These are phyloP conservation scores for Penicillium waksmanii DNA, from an alignment of 495 filamentous ascomycete genomes.

Conservation along the genomic window DNA sequence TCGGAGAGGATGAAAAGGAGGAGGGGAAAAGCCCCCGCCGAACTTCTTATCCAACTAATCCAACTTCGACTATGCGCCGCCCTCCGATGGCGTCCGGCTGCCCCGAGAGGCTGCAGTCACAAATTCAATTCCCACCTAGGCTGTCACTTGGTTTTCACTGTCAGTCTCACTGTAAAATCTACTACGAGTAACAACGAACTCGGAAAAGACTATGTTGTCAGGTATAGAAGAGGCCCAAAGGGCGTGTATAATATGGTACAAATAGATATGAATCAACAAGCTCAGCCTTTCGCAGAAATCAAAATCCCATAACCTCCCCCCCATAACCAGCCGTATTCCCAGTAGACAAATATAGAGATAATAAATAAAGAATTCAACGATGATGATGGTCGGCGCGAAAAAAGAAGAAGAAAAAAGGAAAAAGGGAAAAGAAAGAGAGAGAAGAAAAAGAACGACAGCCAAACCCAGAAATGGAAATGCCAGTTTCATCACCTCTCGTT, in stretches of 20 bases:
- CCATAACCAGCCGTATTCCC: neutral
- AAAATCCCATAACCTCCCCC: neutral
- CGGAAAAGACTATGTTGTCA: conserved; percentile 15
- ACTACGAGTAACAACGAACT: neutral
- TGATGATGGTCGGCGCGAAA: neutral
- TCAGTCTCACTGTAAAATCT: too few relatives aligned
- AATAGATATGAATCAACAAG: conserved; percentile 1
- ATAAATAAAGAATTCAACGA: neutral
- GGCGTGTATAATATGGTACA: conserved; percentile 5
- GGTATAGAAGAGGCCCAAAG: neutral
- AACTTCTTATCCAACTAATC: conserved; percentile 31
- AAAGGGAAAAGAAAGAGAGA: neutral
- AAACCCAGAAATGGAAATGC: neutral
- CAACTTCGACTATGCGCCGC: conserved; percentile 22
- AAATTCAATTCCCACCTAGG: conserved; percentile 5
- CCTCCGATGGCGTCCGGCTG: conserved; percentile 37
- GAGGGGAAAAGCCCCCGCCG: conserved; percentile 27
- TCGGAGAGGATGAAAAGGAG: conserved; percentile 19
- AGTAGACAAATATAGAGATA: neutral
- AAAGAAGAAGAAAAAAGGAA: neutral
- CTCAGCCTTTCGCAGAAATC: neutral
- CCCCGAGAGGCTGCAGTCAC: conserved; percentile 28
- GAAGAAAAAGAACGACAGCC: neutral
- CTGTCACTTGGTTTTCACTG: neutral
- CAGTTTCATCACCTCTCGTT: conserved; percentile 40